phyloP scores from a whole-genome alignment of 306 rosid species.

The Citrullus amarus region DNA sequence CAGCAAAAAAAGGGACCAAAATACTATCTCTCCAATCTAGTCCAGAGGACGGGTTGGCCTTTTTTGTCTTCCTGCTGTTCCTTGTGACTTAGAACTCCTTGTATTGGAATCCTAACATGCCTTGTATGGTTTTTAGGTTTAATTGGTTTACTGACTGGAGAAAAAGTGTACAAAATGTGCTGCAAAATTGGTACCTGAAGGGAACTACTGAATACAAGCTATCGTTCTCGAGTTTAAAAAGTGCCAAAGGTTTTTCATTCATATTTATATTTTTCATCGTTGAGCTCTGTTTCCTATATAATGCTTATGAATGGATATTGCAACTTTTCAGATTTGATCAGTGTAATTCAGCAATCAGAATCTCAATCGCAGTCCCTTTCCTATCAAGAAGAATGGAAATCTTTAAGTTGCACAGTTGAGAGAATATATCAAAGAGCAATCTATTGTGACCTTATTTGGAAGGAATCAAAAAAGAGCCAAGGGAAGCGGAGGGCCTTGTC shows the following conservation, averaged over 20 bases:
- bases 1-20: constrained; percentile 17
- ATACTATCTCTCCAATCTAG: constrained; percentile 25
- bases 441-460: constrained; percentile 52
- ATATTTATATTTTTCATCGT: neutral
- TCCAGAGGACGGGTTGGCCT: constrained; percentile 48
- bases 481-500: constrained; percentile 62
- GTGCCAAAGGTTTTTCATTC: constrained; percentile 21
- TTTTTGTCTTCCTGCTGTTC: neutral
- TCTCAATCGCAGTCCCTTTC: constrained; percentile 17
- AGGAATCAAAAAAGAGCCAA: constrained; percentile 52
- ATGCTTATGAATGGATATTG: neutral
- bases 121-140: constrained; percentile 36
- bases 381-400: constrained; percentile 46
- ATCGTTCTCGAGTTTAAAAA: constrained; percentile 11
- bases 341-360: constrained; percentile 20
- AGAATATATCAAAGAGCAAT: constrained; percentile 31
- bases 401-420: constrained; percentile 46
- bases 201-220: constrained; percentile 15
- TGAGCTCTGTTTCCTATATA: neutral
- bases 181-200: constrained; percentile 27
- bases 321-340: constrained; percentile 25
- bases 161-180: constrained; percentile 22
- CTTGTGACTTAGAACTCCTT: neutral
- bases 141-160: constrained; percentile 47
- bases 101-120: constrained; percentile 8